Conservation (phyloP, 2,329 filamentous ascomycete genomes). For the Verticillium nonalfalfae region DNA sequence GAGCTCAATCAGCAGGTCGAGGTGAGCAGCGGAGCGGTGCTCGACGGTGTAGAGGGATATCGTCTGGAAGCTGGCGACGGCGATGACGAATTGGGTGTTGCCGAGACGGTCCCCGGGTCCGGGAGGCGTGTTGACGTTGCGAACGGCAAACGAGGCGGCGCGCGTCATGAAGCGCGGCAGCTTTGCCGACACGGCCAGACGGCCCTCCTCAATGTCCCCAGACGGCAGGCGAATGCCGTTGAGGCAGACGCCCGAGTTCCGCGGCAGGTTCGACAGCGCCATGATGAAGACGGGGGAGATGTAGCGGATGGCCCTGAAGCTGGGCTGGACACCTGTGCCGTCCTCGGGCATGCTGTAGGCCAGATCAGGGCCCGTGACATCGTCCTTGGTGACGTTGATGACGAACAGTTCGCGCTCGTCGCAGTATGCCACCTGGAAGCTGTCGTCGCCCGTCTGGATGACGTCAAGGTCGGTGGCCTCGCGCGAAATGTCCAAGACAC, state of each 20-base stretch:
- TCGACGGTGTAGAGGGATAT: constrained; percentile 75
- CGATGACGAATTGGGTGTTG: constrained; percentile 72
- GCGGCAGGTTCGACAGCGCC: constrained; percentile 52
- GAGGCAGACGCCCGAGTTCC: constrained; percentile 49
- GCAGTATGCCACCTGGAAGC: constrained; percentile 73
- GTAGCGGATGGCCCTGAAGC: constrained; percentile 54
- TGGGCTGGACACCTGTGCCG: constrained; percentile 35
- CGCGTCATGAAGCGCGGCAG: constrained; percentile 66
- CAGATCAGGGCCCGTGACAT: constrained; percentile 38
- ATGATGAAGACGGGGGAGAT: constrained; percentile 51
- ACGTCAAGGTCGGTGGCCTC: constrained; percentile 68
- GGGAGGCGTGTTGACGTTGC: constrained; percentile 54
- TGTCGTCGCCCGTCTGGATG: constrained; percentile 51
- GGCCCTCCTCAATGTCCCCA: constrained; percentile 27
- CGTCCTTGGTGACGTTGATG: constrained; percentile 40
- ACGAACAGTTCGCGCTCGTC: constrained; percentile 69
- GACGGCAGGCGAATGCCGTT: constrained; percentile 49
- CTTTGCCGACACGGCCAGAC: constrained; percentile 44
- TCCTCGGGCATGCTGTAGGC: constrained; percentile 52
- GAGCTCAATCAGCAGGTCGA: constrained; percentile 46
- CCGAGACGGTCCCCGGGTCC: constrained; percentile 43
- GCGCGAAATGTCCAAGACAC: constrained; percentile 41
- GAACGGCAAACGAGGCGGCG: constrained; percentile 72
- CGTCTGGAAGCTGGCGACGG: constrained; percentile 66
- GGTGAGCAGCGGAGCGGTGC: constrained; percentile 41